Evolutionary conservation across 2,329 filamentous ascomycete species (phyloP), one percentile per base, ranked within the genome.

Genomic region (Beauveria sp.): DNA sequence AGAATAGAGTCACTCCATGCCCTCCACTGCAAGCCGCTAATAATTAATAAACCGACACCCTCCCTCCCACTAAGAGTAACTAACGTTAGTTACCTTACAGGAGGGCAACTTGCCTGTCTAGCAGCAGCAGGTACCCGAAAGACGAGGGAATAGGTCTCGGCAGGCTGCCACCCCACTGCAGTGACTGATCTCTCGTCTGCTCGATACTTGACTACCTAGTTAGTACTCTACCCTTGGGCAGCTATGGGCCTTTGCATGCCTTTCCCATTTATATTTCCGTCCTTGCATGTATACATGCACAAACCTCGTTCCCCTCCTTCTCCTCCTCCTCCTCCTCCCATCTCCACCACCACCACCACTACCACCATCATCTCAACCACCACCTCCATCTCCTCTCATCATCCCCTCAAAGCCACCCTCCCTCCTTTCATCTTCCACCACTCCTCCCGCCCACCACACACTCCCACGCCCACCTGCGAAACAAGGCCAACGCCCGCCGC

Each of bases 271-370:
- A 60, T 55, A 60, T 40, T 60, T 53, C 47, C 56, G 40, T 60
- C 38, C 58, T 60, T 60, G 58, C 58, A 60, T 54, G 50, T 54
- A 38, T 38, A 54, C 60, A 52, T 62, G 45, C 59, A 56, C 58
- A 43, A 53, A 20, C 45, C 58, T 49, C 50, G 49, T 58, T 59
- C 43, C 59, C 60, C 60, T 40, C 52, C 46, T 12, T 28, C 51
- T 61, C 54, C 26, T 40, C 34, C 63, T 59, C 43, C 50, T 43
- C 62, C 62, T 61, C 61, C 58, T 52, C 50, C 28, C 66, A 66
- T 63, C 67, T 65, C 63, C 51, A 64, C 63, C 63, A 61, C 66
- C 63, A 58, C 65, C 63, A 63, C 67, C 62, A 65, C 64, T 67
- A 50, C 38, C 65, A 67, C 63, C 66, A 66, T 64, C 49, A 63